Percentiles rank a stretch among this genome's conserved stretches.
Conservation (phyloP, 2,329 filamentous ascomycete species). For the Phialophora tarda region DNA sequence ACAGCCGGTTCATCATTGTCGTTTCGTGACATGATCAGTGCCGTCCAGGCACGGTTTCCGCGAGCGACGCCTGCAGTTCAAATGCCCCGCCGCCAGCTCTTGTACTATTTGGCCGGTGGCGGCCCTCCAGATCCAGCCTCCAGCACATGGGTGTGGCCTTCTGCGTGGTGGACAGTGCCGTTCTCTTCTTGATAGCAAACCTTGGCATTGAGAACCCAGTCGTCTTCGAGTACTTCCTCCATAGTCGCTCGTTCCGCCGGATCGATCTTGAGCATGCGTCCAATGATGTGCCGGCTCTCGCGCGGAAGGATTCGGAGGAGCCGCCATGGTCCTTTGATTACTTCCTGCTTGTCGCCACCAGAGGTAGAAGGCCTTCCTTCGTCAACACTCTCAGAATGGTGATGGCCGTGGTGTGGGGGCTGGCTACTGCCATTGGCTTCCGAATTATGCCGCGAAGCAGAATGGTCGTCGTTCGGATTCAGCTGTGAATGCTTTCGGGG, state of each 20-base stretch:
- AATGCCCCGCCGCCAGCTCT: neutral
- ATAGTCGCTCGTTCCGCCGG: conserved; percentile 82
- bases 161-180: conserved; percentile 72
- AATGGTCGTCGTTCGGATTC: conserved; percentile 25
- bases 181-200: conserved; percentile 81
- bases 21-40: neutral
- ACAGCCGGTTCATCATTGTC: neutral
- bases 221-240: conserved; percentile 82
- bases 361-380: conserved; percentile 33
- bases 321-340: conserved; percentile 91
- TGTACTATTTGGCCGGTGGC: conserved; percentile 37
- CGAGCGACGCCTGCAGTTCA: neutral
- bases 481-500: conserved; percentile 42
- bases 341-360: conserved; percentile 66
- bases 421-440: conserved; percentile 32
- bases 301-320: conserved; percentile 84
- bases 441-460: conserved; percentile 22
- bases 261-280: conserved; percentile 89
- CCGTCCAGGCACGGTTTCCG: neutral
- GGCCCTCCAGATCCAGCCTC: conserved; percentile 63
- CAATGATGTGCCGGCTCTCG: conserved; percentile 87
- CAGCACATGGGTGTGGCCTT: conserved; percentile 82
- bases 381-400: conserved; percentile 26
- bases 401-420: conserved; percentile 37
- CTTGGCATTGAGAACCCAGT: conserved; percentile 83